Evolutionary conservation across 176 grass and related monocot species (phyloP).

Genomic region (Zea mays): Zm-B73-REFERENCE-NAM-5.0 NC_050102.1:169665501-169666000

Average conservation of each 20-base stretch:
- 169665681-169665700: slow-evolving; percentile 40
- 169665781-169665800: background rate
- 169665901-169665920: slow-evolving; percentile 79
- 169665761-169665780: slow-evolving; percentile 19
- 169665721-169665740: slow-evolving; percentile 34
- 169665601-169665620: background rate
- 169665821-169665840: slow-evolving; percentile 91
- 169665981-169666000: slow-evolving; percentile 81
- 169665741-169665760: background rate
- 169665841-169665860: slow-evolving; percentile 88
- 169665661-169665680: background rate
- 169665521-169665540: too few species aligned
- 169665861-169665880: slow-evolving; percentile 98
- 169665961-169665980: slow-evolving; percentile 90
- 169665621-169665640: background rate
- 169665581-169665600: background rate
- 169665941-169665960: slow-evolving; percentile 72
- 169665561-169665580: too few species aligned
- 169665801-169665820: slow-evolving; percentile 90
- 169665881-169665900: slow-evolving; percentile 76
- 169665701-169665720: slow-evolving; percentile 19
- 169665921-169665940: slow-evolving; percentile 98
- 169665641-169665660: slow-evolving; percentile 17
- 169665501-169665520: too few species aligned
- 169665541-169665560: too few species aligned